A percentile compares a stretch with the other conserved stretches of the same genome.
Conservation (phyloP, 257 asterid species). For the Fraxinus anomala region DNA sequence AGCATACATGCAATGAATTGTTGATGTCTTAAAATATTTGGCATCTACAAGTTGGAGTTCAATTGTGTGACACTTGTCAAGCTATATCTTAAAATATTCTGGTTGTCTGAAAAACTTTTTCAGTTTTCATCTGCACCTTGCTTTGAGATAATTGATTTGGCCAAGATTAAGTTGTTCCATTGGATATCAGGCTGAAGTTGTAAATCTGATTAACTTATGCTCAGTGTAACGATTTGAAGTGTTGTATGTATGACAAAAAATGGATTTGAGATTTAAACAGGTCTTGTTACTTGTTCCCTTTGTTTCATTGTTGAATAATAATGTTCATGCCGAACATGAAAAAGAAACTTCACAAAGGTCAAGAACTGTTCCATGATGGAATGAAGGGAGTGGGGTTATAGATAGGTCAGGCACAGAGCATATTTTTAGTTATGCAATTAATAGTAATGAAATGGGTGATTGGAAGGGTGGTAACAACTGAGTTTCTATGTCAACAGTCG, state of each 20-base stretch:
- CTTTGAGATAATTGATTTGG: conserved; percentile 5
- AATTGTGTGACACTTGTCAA: conserved; percentile 7
- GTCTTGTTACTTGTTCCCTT: conserved; percentile 44
- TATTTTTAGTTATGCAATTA: conserved; percentile 39
- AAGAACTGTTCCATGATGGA: conserved; percentile 65
- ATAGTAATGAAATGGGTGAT: conserved; percentile 41
- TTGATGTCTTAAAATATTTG: neutral
- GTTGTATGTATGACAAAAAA: conserved; percentile 22
- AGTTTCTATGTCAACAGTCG: conserved; percentile 87
- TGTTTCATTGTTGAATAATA: conserved; percentile 34
- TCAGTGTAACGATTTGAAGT: conserved; percentile 14
- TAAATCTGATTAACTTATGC: conserved; percentile 18
- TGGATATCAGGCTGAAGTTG: conserved; percentile 17
- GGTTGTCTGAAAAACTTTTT: conserved; percentile 3
- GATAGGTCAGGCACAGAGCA: conserved; percentile 90
- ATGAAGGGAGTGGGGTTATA: conserved; percentile 61
- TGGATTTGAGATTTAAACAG: conserved; percentile 45
- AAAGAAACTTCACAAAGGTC: conserved; percentile 42
- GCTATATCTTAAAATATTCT: conserved; percentile 10
- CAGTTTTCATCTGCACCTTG: conserved; percentile 18
- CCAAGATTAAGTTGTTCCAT: conserved; percentile 4
- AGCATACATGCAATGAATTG: neutral
- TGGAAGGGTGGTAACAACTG: conserved; percentile 48
- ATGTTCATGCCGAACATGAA: conserved; percentile 39
- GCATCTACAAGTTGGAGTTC: conserved; percentile 19